Percentiles rank a stretch among this genome's conserved stretches.
phyloP scores from a whole-genome alignment of 306 rosid genomes.

The Chamaecrista fasciculata region DNA sequence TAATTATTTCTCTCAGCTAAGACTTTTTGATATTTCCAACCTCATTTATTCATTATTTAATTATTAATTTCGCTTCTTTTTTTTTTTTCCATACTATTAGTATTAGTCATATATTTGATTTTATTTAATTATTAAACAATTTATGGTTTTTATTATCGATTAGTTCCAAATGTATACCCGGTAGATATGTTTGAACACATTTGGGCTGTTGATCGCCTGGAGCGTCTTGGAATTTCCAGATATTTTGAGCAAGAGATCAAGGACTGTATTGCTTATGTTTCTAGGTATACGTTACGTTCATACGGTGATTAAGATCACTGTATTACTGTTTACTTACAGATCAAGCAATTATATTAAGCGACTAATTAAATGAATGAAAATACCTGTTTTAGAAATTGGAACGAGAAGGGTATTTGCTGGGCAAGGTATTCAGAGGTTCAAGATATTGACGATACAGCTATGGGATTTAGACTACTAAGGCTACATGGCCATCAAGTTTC shows the following conservation, averaged over 20 bases:
- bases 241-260: constrained; percentile 51
- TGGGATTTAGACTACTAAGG: constrained; percentile 78
- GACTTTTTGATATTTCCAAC: too few relatives aligned
- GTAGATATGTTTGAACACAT: constrained; percentile 78
- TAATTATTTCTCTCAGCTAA: too few relatives aligned
- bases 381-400: constrained; percentile 61
- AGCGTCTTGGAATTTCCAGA: constrained; percentile 74
- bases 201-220: constrained; percentile 69
- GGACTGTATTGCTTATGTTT: constrained; percentile 48
- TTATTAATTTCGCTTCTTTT: too few relatives aligned
- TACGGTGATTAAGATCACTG: too few relatives aligned
- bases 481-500: constrained; percentile 63
- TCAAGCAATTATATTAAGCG: neutral
- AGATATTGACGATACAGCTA: constrained; percentile 84
- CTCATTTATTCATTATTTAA: too few relatives aligned
- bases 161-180: constrained; percentile 83
- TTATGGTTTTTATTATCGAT: too few relatives aligned
- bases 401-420: constrained; percentile 79
- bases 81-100: too few relatives aligned
- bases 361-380: neutral
- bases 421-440: constrained; percentile 70
- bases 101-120: too few relatives aligned
- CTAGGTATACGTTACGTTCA: too few relatives aligned
- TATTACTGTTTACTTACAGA: too few relatives aligned
- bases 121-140: too few relatives aligned